phyloP scores from a whole-genome alignment of 2,329 filamentous ascomycete genomes.

The Colletotrichum ledebouriae region DNA sequence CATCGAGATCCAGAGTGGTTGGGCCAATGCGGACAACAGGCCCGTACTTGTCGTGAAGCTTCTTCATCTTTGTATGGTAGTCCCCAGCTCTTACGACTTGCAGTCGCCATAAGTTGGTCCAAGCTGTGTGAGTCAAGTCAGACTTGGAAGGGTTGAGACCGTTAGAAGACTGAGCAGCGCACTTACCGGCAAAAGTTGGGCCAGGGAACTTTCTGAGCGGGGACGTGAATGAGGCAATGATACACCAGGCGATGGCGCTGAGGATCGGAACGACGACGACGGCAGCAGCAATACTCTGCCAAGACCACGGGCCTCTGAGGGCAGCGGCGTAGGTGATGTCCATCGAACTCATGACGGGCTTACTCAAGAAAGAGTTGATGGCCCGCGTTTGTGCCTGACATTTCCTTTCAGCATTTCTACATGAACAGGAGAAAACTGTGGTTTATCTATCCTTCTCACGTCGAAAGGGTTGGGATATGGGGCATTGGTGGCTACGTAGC shows the following conservation, averaged over 20 bases:
- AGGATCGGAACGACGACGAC: slow-evolving; percentile 1
- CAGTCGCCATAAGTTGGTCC: slow-evolving; percentile 48
- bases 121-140: slow-evolving; percentile 37
- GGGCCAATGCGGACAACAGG: slow-evolving; percentile 51
- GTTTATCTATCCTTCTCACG: too few species aligned
- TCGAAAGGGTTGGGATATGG: too few species aligned
- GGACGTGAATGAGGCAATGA: slow-evolving; percentile 33
- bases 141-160: neutral
- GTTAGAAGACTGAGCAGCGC: neutral
- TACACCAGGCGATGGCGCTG: slow-evolving; percentile 26
- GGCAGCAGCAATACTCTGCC: neutral
- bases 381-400: neutral
- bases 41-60: slow-evolving; percentile 50
- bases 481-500: too few species aligned
- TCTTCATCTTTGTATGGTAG: slow-evolving; percentile 43
- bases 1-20: slow-evolving; percentile 46
- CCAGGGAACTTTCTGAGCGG: slow-evolving; percentile 44
- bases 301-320: neutral
- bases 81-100: slow-evolving; percentile 44
- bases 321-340: neutral
- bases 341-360: neutral
- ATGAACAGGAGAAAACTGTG: too few species aligned
- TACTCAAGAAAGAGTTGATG: neutral
- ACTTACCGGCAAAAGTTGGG: slow-evolving; percentile 45
- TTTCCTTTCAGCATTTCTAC: neutral